These are phyloP conservation scores for Daldinia grandis DNA, from an alignment of 495 filamentous ascomycete species.

Conservation along the genomic window DNA sequence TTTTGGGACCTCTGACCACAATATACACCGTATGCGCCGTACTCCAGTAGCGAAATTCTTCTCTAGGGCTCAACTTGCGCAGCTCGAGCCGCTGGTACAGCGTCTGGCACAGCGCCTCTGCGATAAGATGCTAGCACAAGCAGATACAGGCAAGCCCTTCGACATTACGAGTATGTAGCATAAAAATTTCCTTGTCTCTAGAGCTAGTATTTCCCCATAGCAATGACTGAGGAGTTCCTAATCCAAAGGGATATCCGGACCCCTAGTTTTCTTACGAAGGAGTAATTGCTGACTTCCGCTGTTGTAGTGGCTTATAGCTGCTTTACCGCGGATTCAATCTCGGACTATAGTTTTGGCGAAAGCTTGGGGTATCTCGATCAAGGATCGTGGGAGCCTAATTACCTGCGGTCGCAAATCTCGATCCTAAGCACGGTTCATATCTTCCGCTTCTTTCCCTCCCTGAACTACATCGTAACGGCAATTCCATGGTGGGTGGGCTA, in stretches of 20 bases:
- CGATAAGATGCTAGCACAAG: conserved; percentile 31
- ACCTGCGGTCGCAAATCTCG: conserved; percentile 14
- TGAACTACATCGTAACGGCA: conserved; percentile 1
- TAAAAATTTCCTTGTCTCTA: neutral
- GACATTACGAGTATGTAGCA: conserved; percentile 1
- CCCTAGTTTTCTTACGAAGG: neutral
- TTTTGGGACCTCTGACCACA: conserved; percentile 51
- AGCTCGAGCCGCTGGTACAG: conserved; percentile 45
- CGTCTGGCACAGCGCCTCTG: conserved; percentile 29
- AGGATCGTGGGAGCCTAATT: conserved; percentile 34
- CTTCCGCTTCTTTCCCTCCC: conserved; percentile 32
- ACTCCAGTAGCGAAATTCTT: conserved; percentile 55
- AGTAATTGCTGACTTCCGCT: neutral
- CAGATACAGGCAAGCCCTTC: conserved; percentile 8
- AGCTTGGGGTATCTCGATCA: conserved; percentile 32
- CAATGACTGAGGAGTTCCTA: neutral
- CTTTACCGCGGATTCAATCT: conserved; percentile 39
- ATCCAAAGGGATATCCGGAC: neutral
- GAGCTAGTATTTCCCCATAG: neutral
- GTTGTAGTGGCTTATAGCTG: conserved; percentile 27
- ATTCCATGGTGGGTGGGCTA: conserved; percentile 13
- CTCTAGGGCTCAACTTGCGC: conserved; percentile 41
- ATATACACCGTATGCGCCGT: conserved; percentile 50
- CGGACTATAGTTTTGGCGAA: conserved; percentile 39
- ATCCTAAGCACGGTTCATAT: conserved; percentile 4